Base-by-base conservation (phyloP, 2,329 filamentous ascomycete genomes). In the Trichoderma koningiopsis region DNA sequence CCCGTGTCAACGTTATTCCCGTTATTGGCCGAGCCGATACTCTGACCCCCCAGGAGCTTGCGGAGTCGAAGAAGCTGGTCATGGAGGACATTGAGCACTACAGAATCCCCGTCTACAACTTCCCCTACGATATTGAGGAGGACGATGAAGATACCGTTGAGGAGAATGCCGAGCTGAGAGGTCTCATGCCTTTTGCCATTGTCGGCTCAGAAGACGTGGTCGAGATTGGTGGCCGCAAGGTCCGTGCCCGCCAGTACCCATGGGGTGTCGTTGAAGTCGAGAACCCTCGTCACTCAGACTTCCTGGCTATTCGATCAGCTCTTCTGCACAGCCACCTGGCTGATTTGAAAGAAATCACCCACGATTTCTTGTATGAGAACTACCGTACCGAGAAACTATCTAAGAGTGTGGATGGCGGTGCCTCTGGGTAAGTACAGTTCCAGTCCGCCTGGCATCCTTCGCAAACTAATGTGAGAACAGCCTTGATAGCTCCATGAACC, bases 21-120 rank as follows among this genome's bases (percentile, higher is more conserved):
- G 96, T 99, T 76, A 97, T 99, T 80, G 96, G 96, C 79, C 97
- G 97, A 82, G 96, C 96, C 79, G 96, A 99, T 81, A 97, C 96
- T 27, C 91, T 99, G 72, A 99, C 96, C 68, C 96, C 96, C 49
- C 91, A 93, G 74, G 96, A 99, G 85, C 88, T 99, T 73, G 96
- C 96, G 74, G 96, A 99, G 84, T 98, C 95, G 75, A 99, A 99
- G 90, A 99, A 98, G 88, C 89, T 99, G 72, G 94, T 99, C 79
- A 99, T 99, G 96, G 96, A 99, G 86, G 96, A 99, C 80, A 99
- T 99, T 76, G 96, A 99, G 84, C 96, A 99, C 84, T 99, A 99
- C 86, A 92, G 96, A 79, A 99, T 99, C 76, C 96, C 96, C 58
- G 95, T 99, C 74, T 99, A 99, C 89, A 99, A 99, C 88, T 99